Base-by-base conservation (phyloP, 495 filamentous ascomycete species). In the Penicillium psychrofluorescens region DNA sequence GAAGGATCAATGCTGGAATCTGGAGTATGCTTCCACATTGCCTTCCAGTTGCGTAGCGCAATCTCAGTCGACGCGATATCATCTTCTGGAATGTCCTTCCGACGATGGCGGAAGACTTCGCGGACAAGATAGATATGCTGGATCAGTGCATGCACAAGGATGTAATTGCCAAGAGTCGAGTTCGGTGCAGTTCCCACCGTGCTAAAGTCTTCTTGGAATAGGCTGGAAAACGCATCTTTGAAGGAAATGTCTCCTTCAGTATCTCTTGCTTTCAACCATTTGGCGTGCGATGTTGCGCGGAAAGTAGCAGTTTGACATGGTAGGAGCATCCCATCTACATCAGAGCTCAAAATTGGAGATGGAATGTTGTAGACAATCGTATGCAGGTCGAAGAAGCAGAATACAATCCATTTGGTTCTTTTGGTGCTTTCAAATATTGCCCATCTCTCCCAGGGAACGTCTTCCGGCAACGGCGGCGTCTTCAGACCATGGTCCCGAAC, bases 41-140 rank as follows among this genome's bases (percentile, higher is more conserved):
- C 27, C 35, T 62, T 54, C 64, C 64, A 65, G 41, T 41, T 44
- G 12, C 47, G 12, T 36, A 53, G 56, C 35, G 76, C 77, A 43
- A 67, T 67, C 31, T 67, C 65, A 27, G 78, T 61, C 27, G 22
- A 22, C 22, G 22, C 22, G 22, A 22, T 22, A 22, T 22, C 22
- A 22, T 22, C 22, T 22, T 70, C 67, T 15, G 73, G 66, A 7
- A 77, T 67, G 31, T 80, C 71, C 28, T 16, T 72, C 71, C 14
- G 58, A 54, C 30, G 13, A 30, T 40, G 38, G 29, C 15, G 16
- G 46, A 48, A 29, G 4, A 43, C 36, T 44, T 47, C 40, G 16
- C 53, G 49, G 6, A 48, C 16, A 28, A 64, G 38, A 47, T 56
- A 66, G 30, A 65, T 63, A n/a, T 61, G 54, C 42, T 64, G 58